phyloP scores from a whole-genome alignment of 768 basidiomycete genomes.

The Mycena sanguinolenta region DNA sequence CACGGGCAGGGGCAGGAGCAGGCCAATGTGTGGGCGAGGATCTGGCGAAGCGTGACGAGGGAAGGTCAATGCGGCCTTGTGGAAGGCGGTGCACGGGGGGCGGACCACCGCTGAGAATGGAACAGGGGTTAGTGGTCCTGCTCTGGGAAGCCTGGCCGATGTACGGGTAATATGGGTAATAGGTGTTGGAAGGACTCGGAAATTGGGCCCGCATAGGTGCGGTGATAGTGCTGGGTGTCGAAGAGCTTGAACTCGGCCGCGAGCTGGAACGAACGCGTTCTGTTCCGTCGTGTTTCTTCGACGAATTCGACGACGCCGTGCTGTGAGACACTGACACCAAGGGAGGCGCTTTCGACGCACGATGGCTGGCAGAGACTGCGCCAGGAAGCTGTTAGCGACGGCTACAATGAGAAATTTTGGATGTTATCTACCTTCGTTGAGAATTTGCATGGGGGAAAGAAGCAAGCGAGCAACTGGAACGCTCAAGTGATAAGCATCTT shows the following conservation, averaged over 20 bases:
- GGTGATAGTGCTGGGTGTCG: constrained; percentile 1
- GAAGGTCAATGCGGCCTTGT: no score
- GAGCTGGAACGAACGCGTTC: not conserved
- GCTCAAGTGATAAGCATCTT: constrained; percentile 4
- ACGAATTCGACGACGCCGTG: not conserved
- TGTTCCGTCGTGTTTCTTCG: not conserved
- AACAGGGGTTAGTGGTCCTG: not conserved
- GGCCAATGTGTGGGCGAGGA: no score
- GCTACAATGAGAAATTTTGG: not conserved
- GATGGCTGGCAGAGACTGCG: not conserved
- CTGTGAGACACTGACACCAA: not conserved
- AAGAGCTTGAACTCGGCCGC: constrained; percentile 2
- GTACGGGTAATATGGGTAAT: not conserved
- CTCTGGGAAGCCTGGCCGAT: constrained; percentile 1
- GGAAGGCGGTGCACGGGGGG: no score
- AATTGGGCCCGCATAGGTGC: not conserved
- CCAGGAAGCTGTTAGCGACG: constrained; percentile 2
- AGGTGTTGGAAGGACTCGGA: not conserved
- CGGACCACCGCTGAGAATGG: not conserved
- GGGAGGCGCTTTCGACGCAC: constrained; percentile 2
- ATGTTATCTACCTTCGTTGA: not conserved
- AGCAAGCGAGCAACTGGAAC: not conserved
- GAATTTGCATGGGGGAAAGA: not conserved
- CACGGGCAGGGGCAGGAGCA: no score
- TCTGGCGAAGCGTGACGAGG: no score